Percentiles rank a stretch among this genome's conserved stretches.
Conservation (phyloP, 2,329 filamentous ascomycete genomes). For the Paecilomyces formosus region DNA sequence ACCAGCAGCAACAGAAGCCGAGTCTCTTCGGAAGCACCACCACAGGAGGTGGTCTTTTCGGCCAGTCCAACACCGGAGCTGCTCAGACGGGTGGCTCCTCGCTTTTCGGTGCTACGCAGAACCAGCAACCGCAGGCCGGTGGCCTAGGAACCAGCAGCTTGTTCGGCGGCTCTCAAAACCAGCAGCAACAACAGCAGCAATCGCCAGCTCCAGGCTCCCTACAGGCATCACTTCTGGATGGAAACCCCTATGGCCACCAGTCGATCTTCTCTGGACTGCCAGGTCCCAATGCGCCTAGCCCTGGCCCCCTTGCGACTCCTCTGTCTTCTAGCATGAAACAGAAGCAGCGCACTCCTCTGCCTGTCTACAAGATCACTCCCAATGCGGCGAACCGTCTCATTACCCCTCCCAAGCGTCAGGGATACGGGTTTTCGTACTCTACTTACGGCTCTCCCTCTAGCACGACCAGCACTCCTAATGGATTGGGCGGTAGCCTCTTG, state of each 20-base stretch:
- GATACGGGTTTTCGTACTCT: constrained; percentile 89
- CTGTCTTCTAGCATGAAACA: constrained; percentile 68
- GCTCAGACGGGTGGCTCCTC: constrained; percentile 39
- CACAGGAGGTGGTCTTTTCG: constrained; percentile 42
- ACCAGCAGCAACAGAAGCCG: constrained; percentile 49
- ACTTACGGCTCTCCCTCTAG: constrained; percentile 77
- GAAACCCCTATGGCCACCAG: constrained; percentile 83
- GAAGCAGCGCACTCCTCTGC: constrained; percentile 71
- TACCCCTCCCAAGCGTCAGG: constrained; percentile 72
- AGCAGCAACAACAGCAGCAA: constrained; percentile 46
- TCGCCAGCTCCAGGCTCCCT: constrained; percentile 43
- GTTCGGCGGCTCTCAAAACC: constrained; percentile 48
- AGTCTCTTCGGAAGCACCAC: constrained; percentile 46
- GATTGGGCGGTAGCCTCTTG: constrained; percentile 59
- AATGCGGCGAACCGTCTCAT: constrained; percentile 69
- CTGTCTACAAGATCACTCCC: constrained; percentile 81
- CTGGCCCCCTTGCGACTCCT: constrained; percentile 86
- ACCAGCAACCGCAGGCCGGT: constrained; percentile 26
- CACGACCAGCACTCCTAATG: constrained; percentile 61
- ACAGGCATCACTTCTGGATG: constrained; percentile 71
- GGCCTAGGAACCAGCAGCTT: constrained; percentile 35
- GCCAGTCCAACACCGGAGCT: constrained; percentile 16
- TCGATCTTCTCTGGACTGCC: constrained; percentile 73
- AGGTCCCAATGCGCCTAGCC: constrained; percentile 57
- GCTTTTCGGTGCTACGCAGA: constrained; percentile 47